Percentiles rank a stretch among this genome's conserved stretches.
Evolutionary conservation across 495 filamentous ascomycete genomes (phyloP).

Genomic region (Chaetomium tenue): DNA sequence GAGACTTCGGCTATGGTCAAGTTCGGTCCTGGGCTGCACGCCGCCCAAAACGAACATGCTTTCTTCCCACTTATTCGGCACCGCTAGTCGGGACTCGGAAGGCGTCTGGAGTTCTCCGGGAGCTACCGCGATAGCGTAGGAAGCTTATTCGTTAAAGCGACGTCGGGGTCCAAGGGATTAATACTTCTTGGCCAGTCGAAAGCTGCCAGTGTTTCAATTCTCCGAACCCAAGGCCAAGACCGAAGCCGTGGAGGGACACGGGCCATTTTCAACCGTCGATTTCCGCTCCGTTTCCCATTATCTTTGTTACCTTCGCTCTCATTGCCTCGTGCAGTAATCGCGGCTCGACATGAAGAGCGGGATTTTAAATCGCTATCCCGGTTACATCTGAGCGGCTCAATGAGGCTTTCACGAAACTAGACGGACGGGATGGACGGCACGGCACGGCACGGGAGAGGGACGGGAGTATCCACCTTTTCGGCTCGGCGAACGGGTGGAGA

Average conservation of each 20-base stretch:
- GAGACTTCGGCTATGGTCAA: slow-evolving; percentile 25
- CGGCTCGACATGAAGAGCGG: background rate
- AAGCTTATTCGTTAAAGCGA: background rate
- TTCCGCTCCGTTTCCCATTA: background rate
- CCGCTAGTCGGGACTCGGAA: background rate
- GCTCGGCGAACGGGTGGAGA: slow-evolving; percentile 6
- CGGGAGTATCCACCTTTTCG: slow-evolving; percentile 16
- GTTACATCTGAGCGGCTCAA: background rate
- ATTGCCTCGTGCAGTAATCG: background rate
- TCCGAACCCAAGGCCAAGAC: background rate
- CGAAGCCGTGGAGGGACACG: background rate
- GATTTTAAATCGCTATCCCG: background rate
- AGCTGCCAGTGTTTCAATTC: too few relatives aligned
- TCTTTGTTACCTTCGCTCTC: background rate
- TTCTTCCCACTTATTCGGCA: background rate
- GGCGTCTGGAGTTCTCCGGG: too few relatives aligned
- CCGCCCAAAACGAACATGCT: background rate
- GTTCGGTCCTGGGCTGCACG: slow-evolving; percentile 7
- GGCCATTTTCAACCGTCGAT: background rate
- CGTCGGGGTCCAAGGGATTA: background rate
- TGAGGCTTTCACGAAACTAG: slow-evolving; percentile 14
- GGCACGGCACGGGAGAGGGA: slow-evolving; percentile 26
- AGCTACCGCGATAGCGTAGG: background rate
- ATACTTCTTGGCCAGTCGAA: background rate
- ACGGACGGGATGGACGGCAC: slow-evolving; percentile 24